Percentiles rank a stretch among this genome's conserved stretches.
phyloP scores from a whole-genome alignment of 75 land plant species.

The Isoetes taiwanensis region DNA sequence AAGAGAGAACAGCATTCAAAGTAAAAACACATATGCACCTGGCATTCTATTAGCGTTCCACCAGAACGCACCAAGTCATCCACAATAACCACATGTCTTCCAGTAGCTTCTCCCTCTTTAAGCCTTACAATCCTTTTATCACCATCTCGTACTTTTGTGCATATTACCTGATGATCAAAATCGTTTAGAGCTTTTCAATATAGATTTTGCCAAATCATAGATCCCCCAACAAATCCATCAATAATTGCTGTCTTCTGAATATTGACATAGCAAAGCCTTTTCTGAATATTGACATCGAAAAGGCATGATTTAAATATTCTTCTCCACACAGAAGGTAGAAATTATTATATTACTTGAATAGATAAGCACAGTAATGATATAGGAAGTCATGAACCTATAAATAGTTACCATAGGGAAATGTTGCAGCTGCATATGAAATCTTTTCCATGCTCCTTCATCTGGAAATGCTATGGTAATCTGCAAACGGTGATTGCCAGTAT shows the following conservation, averaged over 20 bases:
- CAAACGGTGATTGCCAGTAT: neutral
- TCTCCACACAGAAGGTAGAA: no score
- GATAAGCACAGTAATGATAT: no score
- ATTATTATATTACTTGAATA: no score
- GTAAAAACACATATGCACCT: constrained; percentile 25
- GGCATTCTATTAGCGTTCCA: constrained; percentile 79
- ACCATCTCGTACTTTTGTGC: constrained; percentile 76
- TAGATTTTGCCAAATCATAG: no score
- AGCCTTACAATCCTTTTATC: constrained; percentile 70
- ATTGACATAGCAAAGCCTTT: no score
- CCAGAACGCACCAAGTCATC: constrained; percentile 90
- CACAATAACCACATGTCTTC: constrained; percentile 80
- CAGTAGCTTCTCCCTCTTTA: constrained; percentile 69
- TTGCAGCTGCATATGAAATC: constrained; percentile 89
- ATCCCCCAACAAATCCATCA: no score
- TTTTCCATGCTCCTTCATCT: constrained; percentile 93
- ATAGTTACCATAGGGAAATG: constrained; percentile 85
- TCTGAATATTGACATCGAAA: no score
- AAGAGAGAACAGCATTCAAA: neutral
- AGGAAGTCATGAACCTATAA: no score
- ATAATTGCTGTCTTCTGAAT: no score
- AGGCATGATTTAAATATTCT: no score
- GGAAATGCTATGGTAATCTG: constrained; percentile 95
- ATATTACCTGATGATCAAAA: constrained; percentile 38
- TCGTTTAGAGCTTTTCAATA: neutral